Percentiles rank a stretch among this genome's conserved stretches.
Conservation (phyloP, 768 basidiomycete genomes). For the Daedaleopsis sinensis region DNA sequence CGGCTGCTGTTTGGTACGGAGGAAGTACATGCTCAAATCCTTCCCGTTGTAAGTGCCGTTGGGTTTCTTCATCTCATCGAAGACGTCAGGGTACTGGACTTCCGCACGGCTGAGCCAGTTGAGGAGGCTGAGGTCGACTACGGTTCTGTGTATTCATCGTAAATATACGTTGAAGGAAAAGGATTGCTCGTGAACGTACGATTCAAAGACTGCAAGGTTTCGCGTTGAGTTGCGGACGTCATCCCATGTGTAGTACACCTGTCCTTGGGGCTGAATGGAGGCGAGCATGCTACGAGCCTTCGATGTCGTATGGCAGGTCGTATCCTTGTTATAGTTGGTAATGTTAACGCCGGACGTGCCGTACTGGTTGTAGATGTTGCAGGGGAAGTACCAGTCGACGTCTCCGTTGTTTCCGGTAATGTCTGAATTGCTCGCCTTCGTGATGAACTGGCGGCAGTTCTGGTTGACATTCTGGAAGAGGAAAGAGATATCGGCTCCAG, state of each 20-base stretch:
- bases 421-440: conserved; percentile 65
- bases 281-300: conserved; percentile 56
- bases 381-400: conserved; percentile 97
- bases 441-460: conserved; percentile 79
- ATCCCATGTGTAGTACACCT: conserved; percentile 94
- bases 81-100: conserved; percentile 82
- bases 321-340: conserved; percentile 64
- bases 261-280: conserved; percentile 62
- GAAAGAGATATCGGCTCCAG: conserved; percentile 90
- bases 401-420: conserved; percentile 64
- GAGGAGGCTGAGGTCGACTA: conserved; percentile 88
- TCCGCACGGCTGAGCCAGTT: conserved; percentile 82
- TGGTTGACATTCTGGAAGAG: conserved; percentile 92
- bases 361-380: conserved; percentile 84
- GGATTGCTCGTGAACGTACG: conserved; percentile 54
- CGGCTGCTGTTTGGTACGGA: conserved; percentile 67
- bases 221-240: conserved; percentile 68
- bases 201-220: conserved; percentile 93
- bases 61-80: conserved; percentile 71
- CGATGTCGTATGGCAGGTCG: conserved; percentile 72
- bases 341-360: conserved; percentile 63
- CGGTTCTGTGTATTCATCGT: conserved; percentile 50
- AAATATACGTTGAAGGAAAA: background rate
- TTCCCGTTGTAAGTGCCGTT: conserved; percentile 78
- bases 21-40: conserved; percentile 86